Base-by-base conservation (phyloP, 179 eudicot genomes). In the Camellia oleifera region DNA sequence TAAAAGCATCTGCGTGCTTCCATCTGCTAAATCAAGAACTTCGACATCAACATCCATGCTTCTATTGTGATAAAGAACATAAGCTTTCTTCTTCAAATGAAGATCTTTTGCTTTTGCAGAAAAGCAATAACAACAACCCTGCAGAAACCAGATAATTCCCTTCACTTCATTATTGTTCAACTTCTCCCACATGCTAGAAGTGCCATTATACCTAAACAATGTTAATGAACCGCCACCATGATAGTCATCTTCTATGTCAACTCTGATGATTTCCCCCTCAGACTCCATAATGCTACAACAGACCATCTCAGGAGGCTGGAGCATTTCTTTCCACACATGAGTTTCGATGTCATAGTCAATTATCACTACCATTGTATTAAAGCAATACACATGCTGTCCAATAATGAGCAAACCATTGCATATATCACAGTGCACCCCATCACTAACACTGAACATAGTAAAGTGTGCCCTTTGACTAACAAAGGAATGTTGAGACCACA, bases 21-120 rank as follows among this genome's bases (percentile, higher is more conserved):
- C 23, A 61, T 61, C 64, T 9, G 7, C 64, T 61, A 61, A 61
- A 61, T 61, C 64, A 13, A 15, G 64, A 61, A 61, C 64, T 12
- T 4, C 15, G 64, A 61, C 64, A 61, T 61, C 7, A 61, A 61
- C 5, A 32, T 32, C 40, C 40, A 32, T 32, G 40, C 40, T 1
- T 61, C 65, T 61, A 20, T 7, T 17, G 2, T 18, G 26, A 61
- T 61, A 9, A n/a, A 61, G 65, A 61, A 61, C 65, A 61, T 61
- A 61, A 61, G 65, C 65, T 61, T n/a, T 61, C 65, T 61, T 61
- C 65, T n/a, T n/a, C 65, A 61, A 61, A 61, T 18, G 23, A 61
- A 8, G 9, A 61, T 61, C 65, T 61, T 61, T 61, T 61, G 65
- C 65, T n/a, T 61, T 61, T n/a, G 65, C 26, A 61, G 20, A 61